Evolutionary conservation across 2,329 filamentous ascomycete genomes (phyloP).

Genomic region (Zymoseptoria tritici): DNA sequence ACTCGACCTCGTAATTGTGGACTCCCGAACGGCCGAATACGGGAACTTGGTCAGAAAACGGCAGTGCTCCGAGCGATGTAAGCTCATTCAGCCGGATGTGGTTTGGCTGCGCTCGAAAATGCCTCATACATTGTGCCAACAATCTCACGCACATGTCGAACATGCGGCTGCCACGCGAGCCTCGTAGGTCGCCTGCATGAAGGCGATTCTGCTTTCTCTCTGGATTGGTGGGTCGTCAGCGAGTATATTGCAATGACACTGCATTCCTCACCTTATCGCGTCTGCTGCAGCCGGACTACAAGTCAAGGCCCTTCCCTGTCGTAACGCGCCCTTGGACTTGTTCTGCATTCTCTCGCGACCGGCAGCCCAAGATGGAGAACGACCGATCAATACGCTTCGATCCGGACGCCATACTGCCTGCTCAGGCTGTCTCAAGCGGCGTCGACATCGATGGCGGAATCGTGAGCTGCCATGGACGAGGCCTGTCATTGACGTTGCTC

Average conservation of each 20-base stretch:
- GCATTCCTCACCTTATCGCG: not conserved
- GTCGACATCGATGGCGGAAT: slow-evolving; percentile 2
- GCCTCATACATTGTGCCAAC: too few relatives aligned
- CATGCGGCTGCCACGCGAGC: not conserved
- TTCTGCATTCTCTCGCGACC: not conserved
- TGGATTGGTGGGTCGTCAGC: not conserved
- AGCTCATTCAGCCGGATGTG: not conserved
- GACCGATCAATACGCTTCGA: not conserved
- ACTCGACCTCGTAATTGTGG: not conserved
- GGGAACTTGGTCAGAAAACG: not conserved
- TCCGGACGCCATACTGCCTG: not conserved
- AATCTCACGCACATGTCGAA: not conserved
- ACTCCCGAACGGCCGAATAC: not conserved
- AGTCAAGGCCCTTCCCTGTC: not conserved
- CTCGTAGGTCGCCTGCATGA: not conserved
- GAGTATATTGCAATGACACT: not conserved
- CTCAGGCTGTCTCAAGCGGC: not conserved
- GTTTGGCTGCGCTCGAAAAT: not conserved
- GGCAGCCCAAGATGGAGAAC: not conserved
- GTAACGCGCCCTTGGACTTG: not conserved
- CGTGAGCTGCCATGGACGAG: not conserved
- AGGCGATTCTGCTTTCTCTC: not conserved
- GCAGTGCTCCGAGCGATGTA: not conserved
- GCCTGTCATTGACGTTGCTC: not conserved
- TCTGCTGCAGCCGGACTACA: not conserved